These are phyloP conservation scores for Fraxinus americana DNA, from an alignment of 257 asterid species.

Conservation along the genomic window DNA sequence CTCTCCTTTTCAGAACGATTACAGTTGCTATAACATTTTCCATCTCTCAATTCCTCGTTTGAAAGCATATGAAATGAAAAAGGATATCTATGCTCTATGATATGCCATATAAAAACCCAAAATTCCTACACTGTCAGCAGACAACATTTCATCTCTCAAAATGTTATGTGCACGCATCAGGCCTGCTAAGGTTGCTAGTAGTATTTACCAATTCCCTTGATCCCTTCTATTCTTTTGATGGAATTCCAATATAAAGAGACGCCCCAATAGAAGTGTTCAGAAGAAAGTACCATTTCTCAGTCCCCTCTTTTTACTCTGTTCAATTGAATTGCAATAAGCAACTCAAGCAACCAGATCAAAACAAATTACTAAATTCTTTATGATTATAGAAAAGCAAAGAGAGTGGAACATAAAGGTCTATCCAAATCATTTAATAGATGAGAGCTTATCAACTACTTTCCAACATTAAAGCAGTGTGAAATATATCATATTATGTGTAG, in stretches of 20 bases:
- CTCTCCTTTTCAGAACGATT: background rate
- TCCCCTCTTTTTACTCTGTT: background rate
- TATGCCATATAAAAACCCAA: background rate
- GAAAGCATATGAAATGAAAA: background rate
- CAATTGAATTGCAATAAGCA: background rate
- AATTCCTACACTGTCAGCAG: background rate
- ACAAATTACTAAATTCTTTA: conserved; percentile 6
- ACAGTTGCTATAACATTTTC: background rate
- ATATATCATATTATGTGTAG: conserved; percentile 15
- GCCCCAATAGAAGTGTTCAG: background rate
- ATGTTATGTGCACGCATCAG: conserved; percentile 4
- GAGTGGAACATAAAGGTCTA: background rate
- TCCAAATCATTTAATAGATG: background rate
- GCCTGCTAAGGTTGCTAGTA: background rate
- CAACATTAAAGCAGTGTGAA: conserved; percentile 14
- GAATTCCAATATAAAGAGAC: background rate
- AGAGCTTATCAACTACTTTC: conserved; percentile 10
- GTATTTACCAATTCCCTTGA: conserved; percentile 12
- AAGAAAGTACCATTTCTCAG: background rate
- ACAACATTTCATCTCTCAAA: background rate
- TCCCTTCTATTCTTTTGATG: background rate
- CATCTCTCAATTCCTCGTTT: background rate
- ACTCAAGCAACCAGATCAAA: conserved; percentile 1
- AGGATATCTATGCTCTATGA: background rate
- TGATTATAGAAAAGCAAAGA: background rate